Percentiles rank a stretch among this genome's conserved stretches.
Evolutionary conservation across 1,139 yeast genomes (phyloP).

Genomic region (Diutina neorugosa): DNA sequence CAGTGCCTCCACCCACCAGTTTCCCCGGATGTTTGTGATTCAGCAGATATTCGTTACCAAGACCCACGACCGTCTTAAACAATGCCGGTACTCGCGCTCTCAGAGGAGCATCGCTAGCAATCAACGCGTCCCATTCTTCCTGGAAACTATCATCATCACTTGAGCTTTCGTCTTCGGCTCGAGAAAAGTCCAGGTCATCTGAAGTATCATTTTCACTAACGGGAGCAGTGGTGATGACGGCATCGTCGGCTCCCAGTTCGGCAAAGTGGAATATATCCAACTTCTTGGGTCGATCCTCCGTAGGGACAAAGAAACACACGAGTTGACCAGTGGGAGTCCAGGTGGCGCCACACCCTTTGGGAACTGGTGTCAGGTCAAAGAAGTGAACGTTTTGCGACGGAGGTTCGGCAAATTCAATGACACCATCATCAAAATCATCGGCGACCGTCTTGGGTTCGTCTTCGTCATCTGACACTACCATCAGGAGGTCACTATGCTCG

Average conservation of each 20-base stretch:
- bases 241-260: conserved; percentile 22
- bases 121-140: conserved; percentile 39
- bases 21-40: neutral
- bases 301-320: conserved; percentile 59
- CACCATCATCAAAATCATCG: neutral
- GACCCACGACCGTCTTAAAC: conserved; percentile 28
- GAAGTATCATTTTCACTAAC: neutral
- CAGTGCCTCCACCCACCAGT: neutral
- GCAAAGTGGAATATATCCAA: conserved; percentile 24
- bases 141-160: conserved; percentile 31
- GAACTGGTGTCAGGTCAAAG: conserved; percentile 50
- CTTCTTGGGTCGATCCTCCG: neutral
- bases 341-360: conserved; percentile 85
- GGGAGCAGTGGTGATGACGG: neutral
- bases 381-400: conserved; percentile 1
- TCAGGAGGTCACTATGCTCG: neutral
- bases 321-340: conserved; percentile 76
- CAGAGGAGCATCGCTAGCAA: conserved; percentile 32
- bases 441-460: neutral
- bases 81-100: conserved; percentile 34
- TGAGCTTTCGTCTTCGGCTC: conserved; percentile 7
- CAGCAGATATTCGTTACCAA: conserved; percentile 8
- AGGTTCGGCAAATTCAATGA: neutral
- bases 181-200: conserved; percentile 9
- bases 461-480: neutral